Base-by-base conservation (phyloP, 441 rosid genomes). In the Adansonia madagascariensis region DNA sequence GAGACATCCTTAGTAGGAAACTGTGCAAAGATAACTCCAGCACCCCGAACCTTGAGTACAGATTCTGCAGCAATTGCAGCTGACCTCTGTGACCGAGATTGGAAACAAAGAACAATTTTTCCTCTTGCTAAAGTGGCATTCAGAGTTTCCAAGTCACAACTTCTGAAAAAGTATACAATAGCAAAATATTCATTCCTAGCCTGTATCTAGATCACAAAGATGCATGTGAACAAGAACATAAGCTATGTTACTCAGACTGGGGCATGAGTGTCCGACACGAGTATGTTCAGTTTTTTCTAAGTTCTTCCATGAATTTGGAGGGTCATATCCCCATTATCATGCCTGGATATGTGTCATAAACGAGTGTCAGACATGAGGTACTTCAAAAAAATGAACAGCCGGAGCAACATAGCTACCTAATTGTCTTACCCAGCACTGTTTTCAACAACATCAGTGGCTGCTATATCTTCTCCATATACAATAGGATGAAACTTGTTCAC, bases 91-190 rank as follows among this genome's bases (percentile, higher is more conserved):
- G 82, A 76, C 63, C 75, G 79, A n/a, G 92, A 83, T 73, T 89
- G 89, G 78, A 89, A 85, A 78, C 90, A 87, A 22, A 89, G 73
- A 56, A 87, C 71, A 57, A 87, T 82, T 73, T 85, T 89, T 62
- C 92, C 92, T 73, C 73, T 84, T 10, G 87, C 87, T 80, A 84
- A 77, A 73, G 87, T 82, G 6, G 84, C 74, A 77, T 89, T 84
- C 65, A 87, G 73, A 22, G 83, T 81, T 68, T 81, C 87, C 39
- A 69, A 43, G 49, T 86, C 87, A 57, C 92, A 87, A 50, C 82
- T 78, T 71, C 92, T 87, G 87, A 68, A 52, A 61, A 39, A 63
- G 20, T 2, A 73, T 3, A 80, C 9, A 10, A 31, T 43, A 18
- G 55, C 50, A 73, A 74, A 63, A 73, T 55, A 43, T 17, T 55